Conservation (phyloP, 345 rosid genomes). For the Eucalyptus pauciflora region DNA sequence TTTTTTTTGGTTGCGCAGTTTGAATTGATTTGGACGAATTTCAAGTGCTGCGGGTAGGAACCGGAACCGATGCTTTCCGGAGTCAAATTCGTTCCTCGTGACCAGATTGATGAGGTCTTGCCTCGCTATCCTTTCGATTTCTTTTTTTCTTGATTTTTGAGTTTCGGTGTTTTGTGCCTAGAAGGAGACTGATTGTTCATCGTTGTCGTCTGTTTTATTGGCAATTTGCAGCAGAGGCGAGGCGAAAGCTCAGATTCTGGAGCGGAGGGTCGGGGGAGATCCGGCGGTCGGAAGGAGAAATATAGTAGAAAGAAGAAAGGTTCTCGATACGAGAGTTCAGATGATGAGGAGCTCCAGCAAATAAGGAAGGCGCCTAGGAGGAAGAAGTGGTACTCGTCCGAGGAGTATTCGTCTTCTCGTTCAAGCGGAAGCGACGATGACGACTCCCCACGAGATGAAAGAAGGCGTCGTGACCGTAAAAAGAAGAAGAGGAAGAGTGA, state of each 20-base stretch:
- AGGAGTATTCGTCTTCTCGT: slow-evolving; percentile 20
- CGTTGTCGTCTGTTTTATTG: neutral
- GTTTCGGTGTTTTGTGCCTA: neutral
- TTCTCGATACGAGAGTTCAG: slow-evolving; percentile 13
- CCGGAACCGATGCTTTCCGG: slow-evolving; percentile 47
- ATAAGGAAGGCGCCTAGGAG: slow-evolving; percentile 26
- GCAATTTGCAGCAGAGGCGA: slow-evolving; percentile 14
- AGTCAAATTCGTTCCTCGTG: slow-evolving; percentile 65
- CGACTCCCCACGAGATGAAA: neutral
- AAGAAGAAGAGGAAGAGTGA: slow-evolving; percentile 7
- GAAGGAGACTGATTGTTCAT: neutral
- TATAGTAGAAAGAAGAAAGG: slow-evolving; percentile 15
- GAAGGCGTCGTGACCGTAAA: neutral
- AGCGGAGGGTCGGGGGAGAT: neutral
- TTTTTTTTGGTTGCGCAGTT: neutral
- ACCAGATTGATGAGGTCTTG: slow-evolving; percentile 27
- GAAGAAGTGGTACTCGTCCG: slow-evolving; percentile 65
- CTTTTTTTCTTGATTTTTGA: neutral
- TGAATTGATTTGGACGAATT: neutral
- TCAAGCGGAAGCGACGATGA: slow-evolving; percentile 1
- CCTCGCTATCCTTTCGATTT: neutral
- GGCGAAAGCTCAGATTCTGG: slow-evolving; percentile 16
- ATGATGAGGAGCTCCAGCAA: slow-evolving; percentile 33
- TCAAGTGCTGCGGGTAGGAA: neutral
- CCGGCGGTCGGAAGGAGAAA: slow-evolving; percentile 17